A percentile compares a stretch with the other conserved stretches of the same genome.
These are phyloP conservation scores for Anastatica hierochuntica DNA, from an alignment of 345 rosid genomes.

Conservation along the genomic window DNA sequence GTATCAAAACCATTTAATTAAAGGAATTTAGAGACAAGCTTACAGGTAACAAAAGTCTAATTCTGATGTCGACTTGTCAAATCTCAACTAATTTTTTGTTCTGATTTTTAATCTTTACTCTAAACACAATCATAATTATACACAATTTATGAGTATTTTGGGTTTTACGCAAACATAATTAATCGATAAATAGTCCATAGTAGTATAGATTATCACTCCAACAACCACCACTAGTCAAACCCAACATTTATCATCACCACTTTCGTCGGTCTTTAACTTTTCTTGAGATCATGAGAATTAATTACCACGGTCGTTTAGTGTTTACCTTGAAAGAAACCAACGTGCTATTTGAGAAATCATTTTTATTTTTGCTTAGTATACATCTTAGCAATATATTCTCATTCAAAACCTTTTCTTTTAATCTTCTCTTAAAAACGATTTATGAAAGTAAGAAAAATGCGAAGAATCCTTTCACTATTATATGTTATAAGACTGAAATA, in stretches of 20 bases:
- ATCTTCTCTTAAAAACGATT: no score
- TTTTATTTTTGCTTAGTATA: no score
- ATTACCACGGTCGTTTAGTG: slow-evolving; percentile 6
- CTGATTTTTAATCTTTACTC: background rate
- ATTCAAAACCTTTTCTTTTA: no score
- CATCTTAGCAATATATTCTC: no score
- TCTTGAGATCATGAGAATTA: slow-evolving; percentile 12
- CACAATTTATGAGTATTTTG: background rate
- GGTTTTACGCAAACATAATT: background rate
- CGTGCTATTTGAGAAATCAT: no score
- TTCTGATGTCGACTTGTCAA: background rate
- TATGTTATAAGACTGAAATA: no score
- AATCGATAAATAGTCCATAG: no score
- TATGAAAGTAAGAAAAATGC: no score
- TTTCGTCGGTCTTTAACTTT: slow-evolving; percentile 11
- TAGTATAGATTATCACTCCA: no score
- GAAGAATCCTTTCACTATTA: no score
- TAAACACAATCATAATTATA: slow-evolving; percentile 4
- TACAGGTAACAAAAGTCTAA: slow-evolving; percentile 12
- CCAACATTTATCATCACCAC: slow-evolving; percentile 24
- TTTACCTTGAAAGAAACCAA: no score
- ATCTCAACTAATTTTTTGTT: background rate
- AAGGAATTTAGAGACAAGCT: slow-evolving; percentile 12
- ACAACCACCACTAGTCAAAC: slow-evolving; percentile 26
- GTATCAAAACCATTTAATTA: background rate